Base-by-base conservation (phyloP, 148 eudicot genomes). In the Cornus suecica region DNA sequence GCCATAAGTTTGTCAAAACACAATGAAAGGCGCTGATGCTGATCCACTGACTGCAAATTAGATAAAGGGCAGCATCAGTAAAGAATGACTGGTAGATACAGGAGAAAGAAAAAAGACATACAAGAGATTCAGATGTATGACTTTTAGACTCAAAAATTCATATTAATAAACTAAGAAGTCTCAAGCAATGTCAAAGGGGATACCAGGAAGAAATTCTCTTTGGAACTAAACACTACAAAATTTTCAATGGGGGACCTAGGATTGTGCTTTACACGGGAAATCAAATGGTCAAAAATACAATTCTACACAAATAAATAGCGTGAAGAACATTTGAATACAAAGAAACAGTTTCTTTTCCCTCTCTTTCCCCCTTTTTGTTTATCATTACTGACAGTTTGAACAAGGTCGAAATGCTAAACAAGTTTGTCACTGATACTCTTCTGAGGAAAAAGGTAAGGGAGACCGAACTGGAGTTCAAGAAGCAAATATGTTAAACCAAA, bases 1-100 rank as follows among this genome's bases (percentile, higher is more conserved):
- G 87, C 79, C 94, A 92, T 90, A 73, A 90, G 74, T 77, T 88
- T 90, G 73, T 90, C 94, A 31, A 90, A 90, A 78, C 94, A 90
- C 22, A 77, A 63, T 24, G 88, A 83, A 82, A 90, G 97, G 52
- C 91, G 94, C 80, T 88, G 91, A 71, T 88, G 94, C 60, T 92
- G 92, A 78, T 92, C 97, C 18, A 22, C 91, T 22, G 94, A 86
- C 97, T 92, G 94, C 86, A 84, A 74, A 48, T 72, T 9, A 58
- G 13, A 70, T 52, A 75, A 73, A 74, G 62, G 82, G 37, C 20
- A 45, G 64, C 22, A 48, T 64, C 51, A 58, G 14, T 27, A 16
- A 76, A 23, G 42, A 41, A 18, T 63, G 48, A 65, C 62, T 58
- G 20, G 24, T 20, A 2, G 54, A 16, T 48, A 16, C 8, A 48